Conservation (phyloP, 257 asterid genomes). For the Forsythia suspensa region DNA sequence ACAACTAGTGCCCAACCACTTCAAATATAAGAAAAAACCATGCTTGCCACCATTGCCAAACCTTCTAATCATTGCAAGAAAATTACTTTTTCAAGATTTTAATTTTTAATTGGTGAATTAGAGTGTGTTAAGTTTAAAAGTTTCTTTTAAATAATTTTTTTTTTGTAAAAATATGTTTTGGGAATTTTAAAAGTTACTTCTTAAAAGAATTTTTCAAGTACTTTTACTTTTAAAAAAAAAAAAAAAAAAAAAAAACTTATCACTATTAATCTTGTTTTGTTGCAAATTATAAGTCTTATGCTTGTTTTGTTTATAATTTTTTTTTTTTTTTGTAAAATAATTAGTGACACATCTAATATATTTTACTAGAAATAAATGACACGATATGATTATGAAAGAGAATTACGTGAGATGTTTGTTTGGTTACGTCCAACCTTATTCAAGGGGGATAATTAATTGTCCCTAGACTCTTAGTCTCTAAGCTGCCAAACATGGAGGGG, state of each 20-base stretch:
- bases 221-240: no score
- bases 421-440: no score
- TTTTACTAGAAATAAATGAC: background rate
- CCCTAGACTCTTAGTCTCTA: background rate
- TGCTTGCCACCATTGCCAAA: slow-evolving; percentile 16
- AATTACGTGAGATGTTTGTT: background rate
- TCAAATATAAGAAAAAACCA: background rate
- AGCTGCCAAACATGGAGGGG: background rate
- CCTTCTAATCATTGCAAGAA: slow-evolving; percentile 27
- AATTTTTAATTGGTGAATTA: background rate
- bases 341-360: background rate
- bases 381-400: background rate
- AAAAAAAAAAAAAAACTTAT: no score
- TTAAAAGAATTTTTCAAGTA: background rate
- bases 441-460: no score
- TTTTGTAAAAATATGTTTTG: background rate
- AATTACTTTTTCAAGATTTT: background rate
- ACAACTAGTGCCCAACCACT: slow-evolving; percentile 32
- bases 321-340: background rate
- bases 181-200: background rate
- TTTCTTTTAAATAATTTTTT: background rate
- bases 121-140: background rate
- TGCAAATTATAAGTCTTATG: background rate
- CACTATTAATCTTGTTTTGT: background rate
- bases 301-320: background rate